phyloP scores from a whole-genome alignment of 2,329 filamentous ascomycete genomes.

The Cordyceps militaris region DNA sequence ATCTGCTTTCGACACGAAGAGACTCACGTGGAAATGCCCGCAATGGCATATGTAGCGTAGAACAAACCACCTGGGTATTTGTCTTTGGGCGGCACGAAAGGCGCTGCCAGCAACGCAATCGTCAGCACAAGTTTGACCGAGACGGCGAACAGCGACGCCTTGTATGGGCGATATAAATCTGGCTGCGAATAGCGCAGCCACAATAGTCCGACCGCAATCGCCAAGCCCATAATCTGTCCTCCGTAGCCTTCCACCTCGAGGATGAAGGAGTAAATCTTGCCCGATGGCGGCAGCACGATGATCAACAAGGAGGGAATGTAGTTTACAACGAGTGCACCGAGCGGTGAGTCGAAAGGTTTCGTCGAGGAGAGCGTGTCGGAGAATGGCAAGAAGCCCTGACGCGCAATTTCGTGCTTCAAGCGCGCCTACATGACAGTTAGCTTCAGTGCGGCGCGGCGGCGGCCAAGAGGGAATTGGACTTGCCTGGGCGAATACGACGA shows the following conservation, averaged over 20 bases:
- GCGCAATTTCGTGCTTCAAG: slow-evolving; percentile 65
- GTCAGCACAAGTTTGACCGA: slow-evolving; percentile 47
- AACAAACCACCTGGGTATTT: slow-evolving; percentile 38
- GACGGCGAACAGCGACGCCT: slow-evolving; percentile 55
- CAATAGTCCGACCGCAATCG: slow-evolving; percentile 50
- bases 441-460: not conserved
- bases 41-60: slow-evolving; percentile 48
- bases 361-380: slow-evolving; percentile 55
- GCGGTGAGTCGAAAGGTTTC: slow-evolving; percentile 57
- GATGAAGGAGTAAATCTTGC: slow-evolving; percentile 65
- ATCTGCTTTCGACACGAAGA: not conserved
- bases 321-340: slow-evolving; percentile 62
- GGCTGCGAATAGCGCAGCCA: slow-evolving; percentile 54
- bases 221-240: slow-evolving; percentile 52
- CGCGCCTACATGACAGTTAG: slow-evolving; percentile 42
- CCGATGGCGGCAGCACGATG: slow-evolving; percentile 56
- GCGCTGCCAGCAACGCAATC: slow-evolving; percentile 49
- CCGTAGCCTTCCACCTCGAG: slow-evolving; percentile 66
- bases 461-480: slow-evolving; percentile 15
- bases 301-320: slow-evolving; percentile 62
- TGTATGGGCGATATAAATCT: slow-evolving; percentile 56
- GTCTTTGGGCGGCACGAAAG: slow-evolving; percentile 53
- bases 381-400: slow-evolving; percentile 63
- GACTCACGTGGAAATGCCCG: slow-evolving; percentile 45
- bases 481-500: slow-evolving; percentile 62